A percentile compares a stretch with the other conserved stretches of the same genome.
These are phyloP conservation scores for Brettanomyces sp. DNA, from an alignment of 805 yeast genomes.

Conservation along the genomic window DNA sequence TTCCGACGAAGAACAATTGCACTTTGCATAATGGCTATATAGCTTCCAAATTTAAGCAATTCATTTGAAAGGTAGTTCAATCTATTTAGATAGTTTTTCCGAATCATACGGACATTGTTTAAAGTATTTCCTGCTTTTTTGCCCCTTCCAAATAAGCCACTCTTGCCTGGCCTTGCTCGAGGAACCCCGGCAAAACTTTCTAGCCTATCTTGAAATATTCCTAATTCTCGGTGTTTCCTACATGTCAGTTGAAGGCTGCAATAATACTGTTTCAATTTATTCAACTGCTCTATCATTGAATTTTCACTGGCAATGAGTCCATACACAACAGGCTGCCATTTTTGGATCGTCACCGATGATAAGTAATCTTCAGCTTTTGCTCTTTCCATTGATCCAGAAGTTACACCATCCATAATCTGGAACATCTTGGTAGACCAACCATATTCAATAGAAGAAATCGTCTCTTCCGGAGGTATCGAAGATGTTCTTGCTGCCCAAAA, in stretches of 20 bases:
- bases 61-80: conserved; percentile 36
- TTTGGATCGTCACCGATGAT: conserved; percentile 25
- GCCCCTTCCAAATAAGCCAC: conserved; percentile 8
- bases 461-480: conserved; percentile 67
- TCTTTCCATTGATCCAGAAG: conserved; percentile 1
- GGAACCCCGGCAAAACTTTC: conserved; percentile 5
- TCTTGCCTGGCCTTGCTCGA: background rate
- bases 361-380: conserved; percentile 14
- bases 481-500: conserved; percentile 87
- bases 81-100: conserved; percentile 31
- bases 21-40: conserved; percentile 35
- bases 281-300: conserved; percentile 29
- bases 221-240: conserved; percentile 31
- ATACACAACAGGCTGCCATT: conserved; percentile 31
- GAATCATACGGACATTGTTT: conserved; percentile 27
- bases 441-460: conserved; percentile 68
- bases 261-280: conserved; percentile 30
- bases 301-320: conserved; percentile 21
- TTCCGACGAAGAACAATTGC: conserved; percentile 34
- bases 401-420: conserved; percentile 4
- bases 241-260: conserved; percentile 29
- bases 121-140: conserved; percentile 8
- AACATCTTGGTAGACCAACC: conserved; percentile 54
- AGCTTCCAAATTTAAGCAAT: conserved; percentile 34
- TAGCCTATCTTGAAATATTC: conserved; percentile 6